These are phyloP conservation scores for Eutrema yunnanense DNA, from an alignment of 345 rosid genomes.

Conservation along the genomic window DNA sequence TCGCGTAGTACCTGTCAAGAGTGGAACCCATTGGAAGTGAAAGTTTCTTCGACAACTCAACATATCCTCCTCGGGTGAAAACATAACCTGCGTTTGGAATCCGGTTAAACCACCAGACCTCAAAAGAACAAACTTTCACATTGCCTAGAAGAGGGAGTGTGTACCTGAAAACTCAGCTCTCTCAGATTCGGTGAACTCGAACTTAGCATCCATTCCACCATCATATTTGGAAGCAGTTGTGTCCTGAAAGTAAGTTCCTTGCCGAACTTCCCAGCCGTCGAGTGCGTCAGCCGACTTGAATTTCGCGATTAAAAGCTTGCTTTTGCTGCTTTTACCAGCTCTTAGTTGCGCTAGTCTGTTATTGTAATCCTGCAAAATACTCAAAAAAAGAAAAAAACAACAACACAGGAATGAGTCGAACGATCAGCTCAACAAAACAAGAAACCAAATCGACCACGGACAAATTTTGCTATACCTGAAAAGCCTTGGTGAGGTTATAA, in stretches of 20 bases:
- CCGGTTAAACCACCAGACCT: not conserved
- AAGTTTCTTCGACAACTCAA: conserved; percentile 75
- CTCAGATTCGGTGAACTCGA: conserved; percentile 77
- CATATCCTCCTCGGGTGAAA: conserved; percentile 88
- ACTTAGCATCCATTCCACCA: conserved; percentile 93
- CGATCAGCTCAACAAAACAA: not conserved
- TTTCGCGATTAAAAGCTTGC: conserved; percentile 88
- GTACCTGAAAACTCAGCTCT: conserved; percentile 87
- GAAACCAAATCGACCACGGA: not conserved
- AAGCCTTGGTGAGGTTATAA: conserved; percentile 80
- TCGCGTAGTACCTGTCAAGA: conserved; percentile 65
- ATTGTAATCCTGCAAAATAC: conserved; percentile 59
- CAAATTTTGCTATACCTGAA: conserved; percentile 47
- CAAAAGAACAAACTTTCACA: not conserved
- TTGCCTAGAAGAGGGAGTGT: not conserved
- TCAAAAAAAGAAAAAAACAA: not conserved
- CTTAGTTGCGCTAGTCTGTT: conserved; percentile 76
- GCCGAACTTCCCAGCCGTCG: conserved; percentile 77
- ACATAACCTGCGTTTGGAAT: conserved; percentile 59
- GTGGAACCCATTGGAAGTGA: conserved; percentile 77
- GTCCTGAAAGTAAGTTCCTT: conserved; percentile 93
- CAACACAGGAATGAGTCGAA: not conserved
- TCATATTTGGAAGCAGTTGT: conserved; percentile 73
- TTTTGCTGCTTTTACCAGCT: conserved; percentile 92
- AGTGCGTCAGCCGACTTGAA: conserved; percentile 65